Evolutionary conservation across 129 eudicot species (phyloP).

Genomic region (Artemisia tridentata): DNA sequence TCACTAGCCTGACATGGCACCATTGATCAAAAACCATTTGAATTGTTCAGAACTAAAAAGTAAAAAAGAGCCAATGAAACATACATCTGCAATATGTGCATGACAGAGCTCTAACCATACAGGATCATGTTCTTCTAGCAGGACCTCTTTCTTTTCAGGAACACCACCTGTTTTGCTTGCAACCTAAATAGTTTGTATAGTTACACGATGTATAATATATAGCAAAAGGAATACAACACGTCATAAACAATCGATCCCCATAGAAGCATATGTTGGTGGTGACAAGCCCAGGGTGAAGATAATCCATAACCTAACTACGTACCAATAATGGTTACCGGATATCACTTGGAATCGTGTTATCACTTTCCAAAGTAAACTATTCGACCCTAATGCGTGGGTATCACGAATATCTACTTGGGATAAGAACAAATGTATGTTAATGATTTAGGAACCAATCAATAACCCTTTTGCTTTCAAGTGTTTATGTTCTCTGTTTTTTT

Average conservation of each 20-base stretch:
- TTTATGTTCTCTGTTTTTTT: too few relatives aligned
- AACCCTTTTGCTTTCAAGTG: too few relatives aligned
- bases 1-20: conserved; percentile 74
- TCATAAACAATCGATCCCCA: background rate
- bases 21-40: conserved; percentile 25
- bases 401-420: too few relatives aligned
- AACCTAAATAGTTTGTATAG: conserved; percentile 51
- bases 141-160: conserved; percentile 84
- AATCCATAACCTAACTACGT: too few relatives aligned
- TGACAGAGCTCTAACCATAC: conserved; percentile 94
- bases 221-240: conserved; percentile 21
- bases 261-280: too few relatives aligned
- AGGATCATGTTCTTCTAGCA: conserved; percentile 90
- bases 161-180: conserved; percentile 73
- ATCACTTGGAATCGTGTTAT: too few relatives aligned
- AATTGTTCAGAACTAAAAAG: background rate
- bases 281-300: too few relatives aligned
- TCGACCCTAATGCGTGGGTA: too few relatives aligned
- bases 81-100: conserved; percentile 92
- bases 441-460: too few relatives aligned
- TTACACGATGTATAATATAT: conserved; percentile 23
- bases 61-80: conserved; percentile 18
- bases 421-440: too few relatives aligned
- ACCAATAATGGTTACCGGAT: too few relatives aligned
- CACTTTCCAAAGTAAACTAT: too few relatives aligned